Base-by-base conservation (phyloP, 768 basidiomycete species). In the Jaapia argillacea region DNA sequence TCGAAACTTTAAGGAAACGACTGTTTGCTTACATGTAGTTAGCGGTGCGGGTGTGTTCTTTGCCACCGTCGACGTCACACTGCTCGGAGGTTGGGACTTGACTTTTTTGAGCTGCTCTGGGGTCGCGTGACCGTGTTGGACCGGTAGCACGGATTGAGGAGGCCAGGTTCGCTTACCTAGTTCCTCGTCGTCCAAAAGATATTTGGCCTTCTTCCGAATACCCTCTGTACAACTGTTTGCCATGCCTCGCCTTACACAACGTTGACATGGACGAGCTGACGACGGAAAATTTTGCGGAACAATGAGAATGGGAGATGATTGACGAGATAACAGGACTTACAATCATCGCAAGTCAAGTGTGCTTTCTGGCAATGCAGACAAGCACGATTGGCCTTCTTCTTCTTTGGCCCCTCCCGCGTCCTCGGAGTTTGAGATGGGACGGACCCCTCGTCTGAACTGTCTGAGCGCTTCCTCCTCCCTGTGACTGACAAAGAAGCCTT, bases 331-430 rank as follows among this genome's bases (percentile, higher is more conserved):
- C 43, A 45, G 45, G 40, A 53, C 87, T 59, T 57, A 96, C 94
- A 80, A 57, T 97, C 94, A 61, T 98, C 93, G 61, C 94, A 98
- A n/a, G 94, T 98, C 51, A 98, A 69, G 63, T 98, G 94, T 2
- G 92, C 91, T 61, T 91, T 94, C 65, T 97, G 93, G 61, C 94
- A 98, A 53, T 90, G 87, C 49, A 87, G 83, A 59, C 94, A 98
- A 39, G 94, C 94, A 38, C 91, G 78, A 54, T 77, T 87, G 0
- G 91, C 90, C 63, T 93, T 92, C 74, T 92, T 93, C 76, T 92
- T 93, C 75, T 86, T 90, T 24, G 84, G 85, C 1, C 79, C 79
- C 43, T 85, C 82, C 58, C 78, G 28, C 10, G 10, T 33, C 28
- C 28, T 33, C 28, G 28, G 61, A 10, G 54, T 62, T 37, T 69